phyloP scores from a whole-genome alignment of 768 basidiomycete genomes.

The Calocybe cyanea region DNA sequence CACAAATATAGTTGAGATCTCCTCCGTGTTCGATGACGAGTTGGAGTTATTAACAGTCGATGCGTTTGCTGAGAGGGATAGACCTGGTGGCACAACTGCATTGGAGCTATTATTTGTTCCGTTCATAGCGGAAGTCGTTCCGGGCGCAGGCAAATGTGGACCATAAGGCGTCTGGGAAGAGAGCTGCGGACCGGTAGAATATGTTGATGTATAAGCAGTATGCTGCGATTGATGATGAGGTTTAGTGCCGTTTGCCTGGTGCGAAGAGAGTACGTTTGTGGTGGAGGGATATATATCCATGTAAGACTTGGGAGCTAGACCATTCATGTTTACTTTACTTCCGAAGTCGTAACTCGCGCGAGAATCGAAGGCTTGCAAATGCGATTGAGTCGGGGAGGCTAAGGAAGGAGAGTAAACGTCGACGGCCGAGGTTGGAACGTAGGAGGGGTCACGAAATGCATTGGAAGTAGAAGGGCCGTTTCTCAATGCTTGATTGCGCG shows the following conservation, averaged over 20 bases:
- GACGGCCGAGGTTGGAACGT: slow-evolving; percentile 25
- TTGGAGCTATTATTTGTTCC: slow-evolving; percentile 16
- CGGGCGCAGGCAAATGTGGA: slow-evolving; percentile 51
- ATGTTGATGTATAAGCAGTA: slow-evolving; percentile 23
- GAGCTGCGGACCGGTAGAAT: slow-evolving; percentile 39
- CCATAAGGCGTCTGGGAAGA: slow-evolving; percentile 78
- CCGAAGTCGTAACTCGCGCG: slow-evolving; percentile 33
- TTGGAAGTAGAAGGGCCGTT: slow-evolving; percentile 28
- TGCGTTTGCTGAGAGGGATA: slow-evolving; percentile 23
- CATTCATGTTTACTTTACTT: slow-evolving; percentile 21
- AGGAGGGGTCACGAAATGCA: slow-evolving; percentile 33
- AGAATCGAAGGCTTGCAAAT: slow-evolving; percentile 33
- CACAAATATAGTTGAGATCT: slow-evolving; percentile 96
- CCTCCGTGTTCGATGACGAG: slow-evolving; percentile 53
- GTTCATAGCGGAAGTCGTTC: slow-evolving; percentile 21
- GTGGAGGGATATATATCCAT: slow-evolving; percentile 26
- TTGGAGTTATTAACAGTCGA: slow-evolving; percentile 22
- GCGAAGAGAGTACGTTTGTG: slow-evolving; percentile 17
- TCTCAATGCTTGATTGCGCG: slow-evolving; percentile 34
- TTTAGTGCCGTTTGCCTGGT: slow-evolving; percentile 20
- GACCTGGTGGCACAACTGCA: slow-evolving; percentile 20
- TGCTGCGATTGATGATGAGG: slow-evolving; percentile 23
- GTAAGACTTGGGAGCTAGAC: slow-evolving; percentile 24
- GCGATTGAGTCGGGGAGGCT: slow-evolving; percentile 37
- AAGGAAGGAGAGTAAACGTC: slow-evolving; percentile 35